Evolutionary conservation across 306 rosid genomes (phyloP).

Genomic region (Quercus gilva): DNA sequence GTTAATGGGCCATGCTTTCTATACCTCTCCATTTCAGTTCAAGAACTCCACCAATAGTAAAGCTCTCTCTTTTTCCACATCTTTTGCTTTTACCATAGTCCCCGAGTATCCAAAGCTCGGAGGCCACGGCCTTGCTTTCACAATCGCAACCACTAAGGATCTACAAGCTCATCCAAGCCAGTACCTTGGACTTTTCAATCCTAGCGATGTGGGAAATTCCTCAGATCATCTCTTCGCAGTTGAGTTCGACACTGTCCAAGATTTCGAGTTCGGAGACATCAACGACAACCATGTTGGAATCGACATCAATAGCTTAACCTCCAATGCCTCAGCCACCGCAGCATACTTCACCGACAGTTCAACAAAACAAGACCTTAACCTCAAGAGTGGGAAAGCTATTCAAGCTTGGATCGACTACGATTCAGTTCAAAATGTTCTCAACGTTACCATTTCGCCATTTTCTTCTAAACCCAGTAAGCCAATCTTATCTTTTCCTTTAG

Average conservation of each 20-base stretch:
- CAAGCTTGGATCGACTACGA: conserved; percentile 80
- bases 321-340: conserved; percentile 51
- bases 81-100: conserved; percentile 57
- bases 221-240: conserved; percentile 74
- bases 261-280: conserved; percentile 79
- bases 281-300: conserved; percentile 81
- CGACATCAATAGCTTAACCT: conserved; percentile 58
- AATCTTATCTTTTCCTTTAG: conserved; percentile 44
- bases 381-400: conserved; percentile 56
- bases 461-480: conserved; percentile 60
- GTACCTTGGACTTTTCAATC: conserved; percentile 68
- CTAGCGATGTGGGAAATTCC: conserved; percentile 53
- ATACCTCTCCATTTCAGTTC: conserved; percentile 42
- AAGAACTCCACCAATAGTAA: conserved; percentile 55
- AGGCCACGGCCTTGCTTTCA: conserved; percentile 84
- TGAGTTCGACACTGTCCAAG: conserved; percentile 84
- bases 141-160: conserved; percentile 48
- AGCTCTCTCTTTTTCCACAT: conserved; percentile 70
- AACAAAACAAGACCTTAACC: conserved; percentile 31
- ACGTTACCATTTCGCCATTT: conserved; percentile 53
- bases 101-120: conserved; percentile 84
- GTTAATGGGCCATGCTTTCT: conserved; percentile 54
- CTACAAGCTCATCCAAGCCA: conserved; percentile 67
- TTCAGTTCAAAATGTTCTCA: conserved; percentile 32
- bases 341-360: conserved; percentile 37